These are phyloP conservation scores for Sesbania bispinosa DNA, from an alignment of 306 rosid genomes.

Conservation along the genomic window DNA sequence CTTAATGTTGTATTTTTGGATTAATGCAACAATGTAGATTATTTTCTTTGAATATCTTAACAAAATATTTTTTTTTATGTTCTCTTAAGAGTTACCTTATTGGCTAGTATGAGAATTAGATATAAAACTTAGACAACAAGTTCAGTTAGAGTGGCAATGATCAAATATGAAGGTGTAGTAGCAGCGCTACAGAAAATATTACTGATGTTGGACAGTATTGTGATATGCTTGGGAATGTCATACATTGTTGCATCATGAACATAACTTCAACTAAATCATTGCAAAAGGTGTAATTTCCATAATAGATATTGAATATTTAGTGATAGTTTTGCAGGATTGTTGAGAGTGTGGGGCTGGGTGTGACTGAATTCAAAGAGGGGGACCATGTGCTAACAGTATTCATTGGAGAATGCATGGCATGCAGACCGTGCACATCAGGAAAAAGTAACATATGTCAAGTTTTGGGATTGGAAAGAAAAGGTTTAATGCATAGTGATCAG, in stretches of 20 bases:
- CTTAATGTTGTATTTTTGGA: neutral
- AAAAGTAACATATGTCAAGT: conserved; percentile 81
- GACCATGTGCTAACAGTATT: conserved; percentile 89
- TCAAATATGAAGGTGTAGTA: neutral
- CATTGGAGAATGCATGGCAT: conserved; percentile 84
- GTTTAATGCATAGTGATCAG: conserved; percentile 93
- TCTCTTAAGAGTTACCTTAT: neutral
- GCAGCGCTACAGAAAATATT: neutral
- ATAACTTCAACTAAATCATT: neutral
- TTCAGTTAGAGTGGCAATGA: neutral
- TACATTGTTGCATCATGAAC: neutral
- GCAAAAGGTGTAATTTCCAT: neutral
- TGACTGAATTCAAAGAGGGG: conserved; percentile 73
- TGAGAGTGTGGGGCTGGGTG: conserved; percentile 88
- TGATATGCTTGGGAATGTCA: neutral
- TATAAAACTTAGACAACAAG: neutral
- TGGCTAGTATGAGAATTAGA: neutral
- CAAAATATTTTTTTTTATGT: neutral
- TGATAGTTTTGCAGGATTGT: conserved; percentile 65
- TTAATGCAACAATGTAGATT: neutral
- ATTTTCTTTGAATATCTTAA: neutral
- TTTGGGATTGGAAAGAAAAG: conserved; percentile 83
- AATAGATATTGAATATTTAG: neutral
- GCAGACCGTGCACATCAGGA: conserved; percentile 73
- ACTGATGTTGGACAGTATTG: neutral